Evolutionary conservation across 2,329 filamentous ascomycete species (phyloP).

Genomic region (Trichoderma hamatum): DNA sequence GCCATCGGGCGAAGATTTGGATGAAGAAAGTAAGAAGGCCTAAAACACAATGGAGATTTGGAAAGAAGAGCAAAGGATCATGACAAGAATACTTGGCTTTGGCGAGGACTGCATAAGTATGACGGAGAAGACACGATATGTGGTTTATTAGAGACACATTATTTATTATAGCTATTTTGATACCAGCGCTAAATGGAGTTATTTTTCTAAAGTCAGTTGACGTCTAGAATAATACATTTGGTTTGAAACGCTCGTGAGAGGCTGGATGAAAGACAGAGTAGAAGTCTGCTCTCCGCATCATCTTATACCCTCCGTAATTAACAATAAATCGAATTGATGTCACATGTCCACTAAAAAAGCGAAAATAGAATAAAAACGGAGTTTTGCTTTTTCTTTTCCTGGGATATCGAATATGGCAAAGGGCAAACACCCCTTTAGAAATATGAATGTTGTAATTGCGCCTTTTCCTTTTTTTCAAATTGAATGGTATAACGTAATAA

Average conservation of each 20-base stretch:
- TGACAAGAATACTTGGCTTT: not conserved
- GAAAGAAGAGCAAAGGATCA: not conserved
- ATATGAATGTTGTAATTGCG: not conserved
- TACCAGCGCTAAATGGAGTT: not conserved
- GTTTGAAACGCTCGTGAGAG: not conserved
- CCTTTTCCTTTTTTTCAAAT: not conserved
- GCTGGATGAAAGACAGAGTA: not conserved
- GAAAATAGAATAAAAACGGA: not conserved
- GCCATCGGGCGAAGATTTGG: constrained; percentile 40
- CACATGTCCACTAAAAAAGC: no score
- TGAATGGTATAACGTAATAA: not conserved
- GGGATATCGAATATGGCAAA: not conserved
- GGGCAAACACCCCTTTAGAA: not conserved
- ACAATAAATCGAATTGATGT: not conserved
- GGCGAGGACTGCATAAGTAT: not conserved
- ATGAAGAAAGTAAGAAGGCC: constrained; percentile 7
- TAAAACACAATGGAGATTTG: not conserved
- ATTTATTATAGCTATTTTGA: not conserved
- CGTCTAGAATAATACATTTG: not conserved
- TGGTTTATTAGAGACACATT: not conserved
- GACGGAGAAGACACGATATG: not conserved
- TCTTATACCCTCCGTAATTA: not conserved
- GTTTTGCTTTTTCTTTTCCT: not conserved
- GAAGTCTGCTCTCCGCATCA: not conserved
- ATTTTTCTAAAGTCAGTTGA: not conserved